Base-by-base conservation (phyloP, 768 basidiomycete species). In the Boletus coccyginus region DNA sequence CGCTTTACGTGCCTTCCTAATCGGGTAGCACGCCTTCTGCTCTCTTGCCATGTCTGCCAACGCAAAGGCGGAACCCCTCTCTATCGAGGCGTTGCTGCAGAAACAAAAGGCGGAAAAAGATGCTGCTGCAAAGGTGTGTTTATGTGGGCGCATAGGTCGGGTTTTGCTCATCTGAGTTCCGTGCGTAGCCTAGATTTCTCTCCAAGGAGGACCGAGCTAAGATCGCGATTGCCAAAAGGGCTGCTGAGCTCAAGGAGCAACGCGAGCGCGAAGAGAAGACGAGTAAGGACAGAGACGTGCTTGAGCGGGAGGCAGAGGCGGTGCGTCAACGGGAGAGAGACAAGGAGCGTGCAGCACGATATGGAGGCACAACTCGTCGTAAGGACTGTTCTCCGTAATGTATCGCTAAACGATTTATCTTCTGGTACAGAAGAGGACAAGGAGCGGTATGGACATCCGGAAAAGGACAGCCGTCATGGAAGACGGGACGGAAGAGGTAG, bases 41-140 rank as follows among this genome's bases (percentile, higher is more conserved):
- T 12, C 19, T 2, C 19, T 47, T 33, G 65, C 67, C 70, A 85
- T 87, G 78, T 66, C 79, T 62, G 35, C 36, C 40, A 59, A 51
- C 42, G 64, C 72, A 19, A 76, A 73, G 59, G 60, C 81, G 44
- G 84, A 88, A 68, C 95, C 95, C 1, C 76, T 97, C 40, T 96
- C 94, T 7, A 95, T 98, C 57, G 93, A 97, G 67, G 79, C 83
- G 38, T 75, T 98, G 57, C 78, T 98, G 27, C 84, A 89, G 63
- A 90, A 88, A 74, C 96, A 98, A 74, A 87, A 83, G 62, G 83
- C 79, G 38, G 94, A 96, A 69, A 93, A 88, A 65, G 94, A 97
- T 57, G 90, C 89, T 2, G 90, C 93, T 47, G 77, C 94, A 48
- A 97, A 93, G 82, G 95, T 92, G 55, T 32, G 71, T 68, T n/a